Evolutionary conservation across 108 stramenopile genomes (phyloP).

Genomic region (Nannochloropsis salina): DNA sequence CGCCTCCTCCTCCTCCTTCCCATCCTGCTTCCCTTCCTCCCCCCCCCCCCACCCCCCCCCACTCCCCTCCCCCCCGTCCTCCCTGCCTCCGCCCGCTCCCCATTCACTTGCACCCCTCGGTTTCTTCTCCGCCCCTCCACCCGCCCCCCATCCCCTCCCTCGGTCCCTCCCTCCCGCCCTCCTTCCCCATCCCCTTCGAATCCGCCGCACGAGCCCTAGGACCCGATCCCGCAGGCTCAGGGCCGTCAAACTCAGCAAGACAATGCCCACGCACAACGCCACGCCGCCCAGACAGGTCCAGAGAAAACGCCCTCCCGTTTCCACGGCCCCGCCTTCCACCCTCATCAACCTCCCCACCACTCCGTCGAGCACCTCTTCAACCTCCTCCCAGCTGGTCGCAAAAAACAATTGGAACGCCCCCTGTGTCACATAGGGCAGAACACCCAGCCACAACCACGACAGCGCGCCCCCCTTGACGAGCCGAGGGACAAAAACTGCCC

Average conservation of each 20-base stretch:
- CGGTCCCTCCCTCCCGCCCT: not conserved
- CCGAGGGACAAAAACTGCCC: not conserved
- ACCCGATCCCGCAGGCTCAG: not conserved
- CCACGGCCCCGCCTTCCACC: not conserved
- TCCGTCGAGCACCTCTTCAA: not conserved
- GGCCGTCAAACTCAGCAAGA: not conserved
- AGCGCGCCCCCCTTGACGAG: not conserved
- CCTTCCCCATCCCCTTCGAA: not conserved
- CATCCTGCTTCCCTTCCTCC: too few species aligned
- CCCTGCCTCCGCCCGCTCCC: too few species aligned
- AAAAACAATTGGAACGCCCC: not conserved
- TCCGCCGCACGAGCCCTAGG: not conserved
- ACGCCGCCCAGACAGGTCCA: not conserved
- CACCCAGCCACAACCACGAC: not conserved
- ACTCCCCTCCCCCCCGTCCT: too few species aligned
- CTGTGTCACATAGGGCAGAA: not conserved
- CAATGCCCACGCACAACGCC: not conserved
- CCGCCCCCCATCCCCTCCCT: not conserved
- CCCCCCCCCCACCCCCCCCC: too few species aligned
- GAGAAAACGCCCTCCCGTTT: not conserved
- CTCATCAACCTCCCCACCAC: not conserved
- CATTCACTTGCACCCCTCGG: too few species aligned
- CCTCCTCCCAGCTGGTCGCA: not conserved
- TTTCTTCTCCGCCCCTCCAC: not conserved
- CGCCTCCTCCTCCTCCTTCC: not conserved